phyloP scores from a whole-genome alignment of 2,329 filamentous ascomycete species.

The Chaetomiaceae sp. region DNA sequence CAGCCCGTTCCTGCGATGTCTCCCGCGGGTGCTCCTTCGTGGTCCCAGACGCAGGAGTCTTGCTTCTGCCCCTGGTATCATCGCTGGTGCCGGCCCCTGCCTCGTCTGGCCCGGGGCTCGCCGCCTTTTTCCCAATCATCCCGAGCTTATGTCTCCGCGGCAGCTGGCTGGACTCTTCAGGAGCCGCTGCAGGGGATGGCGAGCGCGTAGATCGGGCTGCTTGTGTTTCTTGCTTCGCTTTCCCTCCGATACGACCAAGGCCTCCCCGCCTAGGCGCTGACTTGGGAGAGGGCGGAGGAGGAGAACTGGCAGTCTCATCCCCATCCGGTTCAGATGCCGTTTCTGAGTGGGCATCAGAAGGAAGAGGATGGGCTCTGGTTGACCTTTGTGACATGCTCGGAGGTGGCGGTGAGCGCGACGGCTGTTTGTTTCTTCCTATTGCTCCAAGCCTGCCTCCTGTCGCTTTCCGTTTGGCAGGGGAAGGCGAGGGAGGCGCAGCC shows the following conservation, averaged over 20 bases:
- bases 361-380: neutral
- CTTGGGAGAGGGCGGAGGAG: slow-evolving; percentile 26
- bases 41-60: slow-evolving; percentile 14
- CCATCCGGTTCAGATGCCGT: slow-evolving; percentile 39
- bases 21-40: slow-evolving; percentile 32
- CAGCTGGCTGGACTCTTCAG: slow-evolving; percentile 5
- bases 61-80: slow-evolving; percentile 26
- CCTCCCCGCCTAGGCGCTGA: slow-evolving; percentile 30
- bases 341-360: slow-evolving; percentile 31
- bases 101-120: slow-evolving; percentile 6
- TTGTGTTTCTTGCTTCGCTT: slow-evolving; percentile 19
- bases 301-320: neutral
- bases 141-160: slow-evolving; percentile 25
- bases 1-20: slow-evolving; percentile 43
- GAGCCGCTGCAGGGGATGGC: slow-evolving; percentile 4
- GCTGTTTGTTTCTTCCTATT: slow-evolving; percentile 34
- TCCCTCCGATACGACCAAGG: slow-evolving; percentile 40
- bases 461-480: slow-evolving; percentile 1
- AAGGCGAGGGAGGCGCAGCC: slow-evolving; percentile 6
- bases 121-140: slow-evolving; percentile 24
- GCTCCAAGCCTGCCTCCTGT: slow-evolving; percentile 31
- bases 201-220: slow-evolving; percentile 24
- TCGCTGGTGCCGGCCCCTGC: slow-evolving; percentile 7
- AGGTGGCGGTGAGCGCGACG: slow-evolving; percentile 28
- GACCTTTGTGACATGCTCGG: slow-evolving; percentile 22